A percentile compares a stretch with the other conserved stretches of the same genome.
phyloP scores from a whole-genome alignment of 345 rosid genomes.

The Murraya koenigii region DNA sequence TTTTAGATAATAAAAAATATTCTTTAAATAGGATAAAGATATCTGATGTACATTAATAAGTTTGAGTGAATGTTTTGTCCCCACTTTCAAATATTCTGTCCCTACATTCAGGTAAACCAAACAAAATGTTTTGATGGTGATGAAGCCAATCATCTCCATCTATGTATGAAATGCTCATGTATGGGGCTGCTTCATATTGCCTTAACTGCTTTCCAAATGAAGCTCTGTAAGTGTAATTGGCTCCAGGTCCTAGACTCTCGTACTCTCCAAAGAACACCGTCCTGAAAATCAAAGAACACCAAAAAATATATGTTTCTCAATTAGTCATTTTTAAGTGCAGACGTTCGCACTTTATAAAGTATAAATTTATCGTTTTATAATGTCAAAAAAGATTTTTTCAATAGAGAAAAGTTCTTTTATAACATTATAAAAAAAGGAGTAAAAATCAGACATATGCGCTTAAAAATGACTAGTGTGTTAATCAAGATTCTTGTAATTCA shows the following conservation, averaged over 20 bases:
- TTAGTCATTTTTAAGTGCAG: rapidly evolving
- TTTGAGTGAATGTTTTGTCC: not conserved
- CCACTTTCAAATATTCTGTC: not conserved
- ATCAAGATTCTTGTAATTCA: too few species aligned
- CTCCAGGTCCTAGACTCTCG: conserved; percentile 62
- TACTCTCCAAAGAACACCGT: conserved; percentile 70
- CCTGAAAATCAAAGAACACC: conserved; percentile 31
- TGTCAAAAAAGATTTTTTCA: too few species aligned
- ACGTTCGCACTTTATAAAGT: too few species aligned
- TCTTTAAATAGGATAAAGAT: too few species aligned
- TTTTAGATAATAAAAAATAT: too few species aligned
- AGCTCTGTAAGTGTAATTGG: conserved; percentile 41
- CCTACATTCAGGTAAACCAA: not conserved
- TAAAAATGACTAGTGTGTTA: too few species aligned
- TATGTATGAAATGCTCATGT: conserved; percentile 53
- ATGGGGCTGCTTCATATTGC: conserved; percentile 53
- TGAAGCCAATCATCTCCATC: conserved; percentile 73
- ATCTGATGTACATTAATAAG: not conserved
- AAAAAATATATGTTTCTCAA: too few species aligned
- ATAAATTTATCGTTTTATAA: too few species aligned
- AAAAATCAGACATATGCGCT: too few species aligned
- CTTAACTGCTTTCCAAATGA: conserved; percentile 49
- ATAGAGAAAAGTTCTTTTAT: too few species aligned
- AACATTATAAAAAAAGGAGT: too few species aligned
- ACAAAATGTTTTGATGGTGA: not conserved